Evolutionary conservation across 192 early-diverging fungal species (phyloP).

Genomic region (Coemansia sp.): DNA sequence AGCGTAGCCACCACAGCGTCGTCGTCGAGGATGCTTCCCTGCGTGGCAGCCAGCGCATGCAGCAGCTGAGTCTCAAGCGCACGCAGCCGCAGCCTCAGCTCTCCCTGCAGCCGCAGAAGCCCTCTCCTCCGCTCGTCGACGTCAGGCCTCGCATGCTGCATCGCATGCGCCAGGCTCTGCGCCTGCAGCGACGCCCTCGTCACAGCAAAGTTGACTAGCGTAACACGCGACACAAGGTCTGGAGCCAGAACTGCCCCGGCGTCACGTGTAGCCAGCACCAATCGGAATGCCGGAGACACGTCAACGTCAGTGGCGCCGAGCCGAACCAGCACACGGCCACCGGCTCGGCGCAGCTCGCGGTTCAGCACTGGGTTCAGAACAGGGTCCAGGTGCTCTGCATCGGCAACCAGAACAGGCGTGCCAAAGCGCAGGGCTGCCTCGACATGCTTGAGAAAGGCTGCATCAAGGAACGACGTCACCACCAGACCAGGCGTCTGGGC

Average conservation of each 20-base stretch:
- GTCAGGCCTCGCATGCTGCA: constrained; percentile 94
- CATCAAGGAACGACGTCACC: constrained; percentile 96
- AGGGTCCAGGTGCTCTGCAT: constrained; percentile 96
- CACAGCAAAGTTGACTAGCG: constrained; percentile 99
- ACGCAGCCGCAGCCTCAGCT: constrained; percentile 89
- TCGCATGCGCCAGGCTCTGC: constrained; percentile 94
- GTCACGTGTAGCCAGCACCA: constrained; percentile 94
- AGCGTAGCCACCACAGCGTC: constrained; percentile 90
- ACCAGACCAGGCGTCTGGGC: constrained; percentile 55
- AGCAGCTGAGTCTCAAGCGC: constrained; percentile 92
- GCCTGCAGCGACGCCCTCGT: constrained; percentile 94
- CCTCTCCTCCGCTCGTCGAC: constrained; percentile 91
- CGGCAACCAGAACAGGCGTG: constrained; percentile 94
- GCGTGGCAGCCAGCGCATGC: constrained; percentile 88
- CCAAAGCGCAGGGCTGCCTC: constrained; percentile 98
- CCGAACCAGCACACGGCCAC: constrained; percentile 91
- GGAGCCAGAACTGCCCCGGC: constrained; percentile 92
- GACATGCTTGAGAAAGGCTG: constrained; percentile 93
- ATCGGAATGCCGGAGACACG: constrained; percentile 94
- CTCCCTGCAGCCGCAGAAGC: constrained; percentile 91
- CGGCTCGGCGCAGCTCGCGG: constrained; percentile 92
- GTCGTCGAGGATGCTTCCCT: constrained; percentile 98
- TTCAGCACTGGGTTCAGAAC: constrained; percentile 98
- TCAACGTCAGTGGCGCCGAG: constrained; percentile 98
- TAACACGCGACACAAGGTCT: constrained; percentile 94